A percentile compares a stretch with the other conserved stretches of the same genome.
phyloP scores from a whole-genome alignment of 345 rosid species.

The Turritis glabra region DNA sequence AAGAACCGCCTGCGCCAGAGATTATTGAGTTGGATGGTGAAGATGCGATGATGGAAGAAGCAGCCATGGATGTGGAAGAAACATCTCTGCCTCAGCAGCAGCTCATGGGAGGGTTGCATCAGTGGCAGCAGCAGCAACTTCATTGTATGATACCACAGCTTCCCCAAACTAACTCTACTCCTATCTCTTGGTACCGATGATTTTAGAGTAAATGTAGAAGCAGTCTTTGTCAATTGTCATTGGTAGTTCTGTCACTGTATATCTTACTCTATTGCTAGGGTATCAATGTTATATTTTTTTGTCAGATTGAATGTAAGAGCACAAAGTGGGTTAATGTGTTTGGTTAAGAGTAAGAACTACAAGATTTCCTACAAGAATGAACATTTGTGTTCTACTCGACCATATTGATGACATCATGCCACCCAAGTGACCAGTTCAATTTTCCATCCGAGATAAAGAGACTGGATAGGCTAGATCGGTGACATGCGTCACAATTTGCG shows the following conservation, averaged over 20 bases:
- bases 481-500: too few relatives aligned
- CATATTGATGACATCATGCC: too few relatives aligned
- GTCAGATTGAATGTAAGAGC: background rate
- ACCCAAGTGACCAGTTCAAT: too few relatives aligned
- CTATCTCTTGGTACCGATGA: slow-evolving; percentile 57
- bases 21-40: slow-evolving; percentile 57
- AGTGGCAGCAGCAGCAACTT: slow-evolving; percentile 51
- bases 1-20: slow-evolving; percentile 30
- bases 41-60: slow-evolving; percentile 45
- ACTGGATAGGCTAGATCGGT: too few relatives aligned
- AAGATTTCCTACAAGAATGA: background rate
- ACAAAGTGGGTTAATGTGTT: background rate
- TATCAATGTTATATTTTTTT: background rate
- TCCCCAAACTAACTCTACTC: slow-evolving; percentile 46
- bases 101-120: slow-evolving; percentile 32
- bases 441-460: too few relatives aligned
- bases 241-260: background rate
- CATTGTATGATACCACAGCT: slow-evolving; percentile 60
- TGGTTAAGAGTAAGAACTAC: background rate
- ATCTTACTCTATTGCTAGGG: background rate
- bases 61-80: slow-evolving; percentile 53
- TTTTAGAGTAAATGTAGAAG: background rate
- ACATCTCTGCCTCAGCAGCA: background rate
- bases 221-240: background rate
- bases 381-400: background rate